Conservation (phyloP, 2,329 filamentous ascomycete species). For the Xenoacremonium recifei region DNA sequence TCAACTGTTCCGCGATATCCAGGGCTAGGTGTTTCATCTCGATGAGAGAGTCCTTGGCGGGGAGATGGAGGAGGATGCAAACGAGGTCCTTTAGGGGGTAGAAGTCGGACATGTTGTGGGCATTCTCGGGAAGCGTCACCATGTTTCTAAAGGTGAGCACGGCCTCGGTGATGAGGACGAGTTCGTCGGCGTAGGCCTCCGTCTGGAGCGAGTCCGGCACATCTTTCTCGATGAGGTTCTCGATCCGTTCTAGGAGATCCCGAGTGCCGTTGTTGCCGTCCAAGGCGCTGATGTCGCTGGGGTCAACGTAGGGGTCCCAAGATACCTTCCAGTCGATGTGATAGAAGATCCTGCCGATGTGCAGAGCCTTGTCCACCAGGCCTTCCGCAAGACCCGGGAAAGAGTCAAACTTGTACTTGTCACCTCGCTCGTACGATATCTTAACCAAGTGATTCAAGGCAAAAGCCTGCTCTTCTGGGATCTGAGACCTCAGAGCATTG, state of each 20-base stretch:
- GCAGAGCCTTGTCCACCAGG: conserved; percentile 78
- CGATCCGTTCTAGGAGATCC: conserved; percentile 65
- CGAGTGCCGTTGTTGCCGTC: conserved; percentile 50
- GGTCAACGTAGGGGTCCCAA: conserved; percentile 57
- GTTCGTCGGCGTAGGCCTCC: conserved; percentile 64
- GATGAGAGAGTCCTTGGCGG: conserved; percentile 66
- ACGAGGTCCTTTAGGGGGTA: conserved; percentile 77
- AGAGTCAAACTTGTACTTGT: conserved; percentile 93
- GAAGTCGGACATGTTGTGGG: conserved; percentile 73
- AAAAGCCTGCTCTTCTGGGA: conserved; percentile 84
- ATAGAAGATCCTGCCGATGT: conserved; percentile 77
- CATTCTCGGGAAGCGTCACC: conserved; percentile 91
- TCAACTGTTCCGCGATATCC: conserved; percentile 88
- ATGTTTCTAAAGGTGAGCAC: conserved; percentile 90
- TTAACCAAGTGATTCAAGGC: conserved; percentile 91
- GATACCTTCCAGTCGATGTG: conserved; percentile 78
- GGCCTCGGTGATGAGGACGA: conserved; percentile 81
- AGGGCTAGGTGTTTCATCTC: conserved; percentile 90
- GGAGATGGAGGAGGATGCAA: conserved; percentile 77
- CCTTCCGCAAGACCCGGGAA: conserved; percentile 88
- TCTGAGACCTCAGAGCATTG: conserved; percentile 75
- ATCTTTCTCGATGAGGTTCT: conserved; percentile 56
- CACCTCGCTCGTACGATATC: conserved; percentile 90
- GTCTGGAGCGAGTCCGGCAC: conserved; percentile 71
- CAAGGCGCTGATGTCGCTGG: conserved; percentile 46